These are phyloP conservation scores for Penicillium occitanis DNA, from an alignment of 2,329 filamentous ascomycete genomes.

Conservation along the genomic window DNA sequence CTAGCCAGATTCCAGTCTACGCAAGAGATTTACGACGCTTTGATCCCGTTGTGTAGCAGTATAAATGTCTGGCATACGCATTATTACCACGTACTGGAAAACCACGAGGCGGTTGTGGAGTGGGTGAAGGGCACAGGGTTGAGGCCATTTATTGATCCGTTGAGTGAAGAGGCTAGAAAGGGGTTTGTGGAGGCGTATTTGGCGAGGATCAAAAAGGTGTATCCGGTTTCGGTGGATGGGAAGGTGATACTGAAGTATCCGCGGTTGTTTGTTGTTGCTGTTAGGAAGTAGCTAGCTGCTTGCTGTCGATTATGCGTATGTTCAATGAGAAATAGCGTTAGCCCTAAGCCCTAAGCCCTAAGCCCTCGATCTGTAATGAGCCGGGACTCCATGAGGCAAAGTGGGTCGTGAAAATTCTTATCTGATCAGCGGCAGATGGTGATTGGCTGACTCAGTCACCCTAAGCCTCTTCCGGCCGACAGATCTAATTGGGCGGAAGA, in stretches of 20 bases:
- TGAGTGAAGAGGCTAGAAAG: constrained; percentile 43
- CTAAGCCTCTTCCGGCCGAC: not conserved
- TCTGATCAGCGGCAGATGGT: not conserved
- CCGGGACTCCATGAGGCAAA: not conserved
- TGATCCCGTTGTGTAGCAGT: constrained; percentile 44
- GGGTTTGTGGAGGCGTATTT: constrained; percentile 53
- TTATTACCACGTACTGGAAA: constrained; percentile 55
- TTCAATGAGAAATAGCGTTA: not conserved
- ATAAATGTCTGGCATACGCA: constrained; percentile 57
- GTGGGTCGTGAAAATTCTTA: not conserved
- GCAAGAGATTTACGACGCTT: constrained; percentile 50
- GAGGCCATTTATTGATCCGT: constrained; percentile 54
- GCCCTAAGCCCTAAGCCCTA: constrained; percentile 3
- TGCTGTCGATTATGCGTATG: not conserved
- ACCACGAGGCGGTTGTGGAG: constrained; percentile 55
- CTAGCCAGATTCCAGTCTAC: constrained; percentile 53
- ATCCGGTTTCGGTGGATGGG: constrained; percentile 51
- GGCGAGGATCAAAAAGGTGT: constrained; percentile 44
- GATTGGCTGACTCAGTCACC: not conserved
- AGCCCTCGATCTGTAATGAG: not conserved
- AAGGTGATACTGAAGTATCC: constrained; percentile 52
- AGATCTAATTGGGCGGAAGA: not conserved
- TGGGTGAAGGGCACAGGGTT: constrained; percentile 61
- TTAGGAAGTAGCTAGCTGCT: constrained; percentile 22
- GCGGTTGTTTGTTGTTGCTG: constrained; percentile 28